Percentiles rank a stretch among this genome's conserved stretches.
Evolutionary conservation across 2,329 filamentous ascomycete species (phyloP).

Genomic region (Pseudopithomyces maydicus): DNA sequence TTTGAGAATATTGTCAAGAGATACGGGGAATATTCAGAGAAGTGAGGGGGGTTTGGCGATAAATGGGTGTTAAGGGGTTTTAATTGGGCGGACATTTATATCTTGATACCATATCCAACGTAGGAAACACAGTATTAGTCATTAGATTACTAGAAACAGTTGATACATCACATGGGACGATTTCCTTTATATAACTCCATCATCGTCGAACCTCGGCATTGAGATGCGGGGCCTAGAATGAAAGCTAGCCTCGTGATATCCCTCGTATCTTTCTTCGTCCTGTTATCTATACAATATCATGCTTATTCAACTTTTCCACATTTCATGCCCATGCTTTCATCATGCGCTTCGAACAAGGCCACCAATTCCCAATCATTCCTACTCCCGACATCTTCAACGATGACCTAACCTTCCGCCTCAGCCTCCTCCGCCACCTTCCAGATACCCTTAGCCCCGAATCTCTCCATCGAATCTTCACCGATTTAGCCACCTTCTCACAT

Average conservation of each 20-base stretch:
- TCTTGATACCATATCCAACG: too few species aligned
- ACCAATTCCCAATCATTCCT: neutral
- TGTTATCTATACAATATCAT: too few species aligned
- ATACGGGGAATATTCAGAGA: conserved; percentile 14
- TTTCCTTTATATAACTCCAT: too few species aligned
- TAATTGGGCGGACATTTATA: neutral
- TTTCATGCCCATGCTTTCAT: too few species aligned
- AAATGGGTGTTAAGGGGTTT: neutral
- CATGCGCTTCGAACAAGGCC: neutral
- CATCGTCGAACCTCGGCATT: too few species aligned
- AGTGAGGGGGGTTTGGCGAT: neutral
- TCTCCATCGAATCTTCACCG: neutral
- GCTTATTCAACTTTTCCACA: too few species aligned
- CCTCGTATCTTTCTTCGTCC: too few species aligned
- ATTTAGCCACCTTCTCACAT: neutral
- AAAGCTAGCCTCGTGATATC: too few species aligned
- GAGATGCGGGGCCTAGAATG: too few species aligned
- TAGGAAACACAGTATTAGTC: too few species aligned
- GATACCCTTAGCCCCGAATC: neutral
- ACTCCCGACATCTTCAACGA: neutral
- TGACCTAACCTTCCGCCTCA: neutral
- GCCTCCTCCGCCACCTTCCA: neutral
- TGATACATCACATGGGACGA: too few species aligned
- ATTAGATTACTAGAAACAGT: too few species aligned
- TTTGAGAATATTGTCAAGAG: conserved; percentile 76